Base-by-base conservation (phyloP, 371 early-diverging fungal genomes). In the Mucor sp. region DNA sequence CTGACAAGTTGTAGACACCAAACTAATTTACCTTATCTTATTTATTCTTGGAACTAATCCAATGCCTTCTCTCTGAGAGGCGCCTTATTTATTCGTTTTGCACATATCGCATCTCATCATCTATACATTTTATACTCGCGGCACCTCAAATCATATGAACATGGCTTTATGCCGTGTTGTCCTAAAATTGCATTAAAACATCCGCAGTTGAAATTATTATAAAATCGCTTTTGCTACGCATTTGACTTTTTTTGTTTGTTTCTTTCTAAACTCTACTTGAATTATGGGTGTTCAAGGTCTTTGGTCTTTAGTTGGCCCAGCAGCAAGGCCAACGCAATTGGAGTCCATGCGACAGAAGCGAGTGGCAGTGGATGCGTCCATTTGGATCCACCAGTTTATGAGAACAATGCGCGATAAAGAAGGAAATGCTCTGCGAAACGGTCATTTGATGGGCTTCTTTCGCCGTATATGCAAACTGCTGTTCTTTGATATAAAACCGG, bases 311-410 rank as follows among this genome's bases (percentile, higher is more conserved):
- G 71, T 99, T 15, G 89, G 91, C 64, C 93, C 93, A 9, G 87
- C 87, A n/a, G 93, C 90, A 23, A 81, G 93, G 53, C 92, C 94
- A 23, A 87, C 93, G 41, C 86, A 90, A 37, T 79, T 96, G 30
- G 97, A 97, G 48, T 81, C 90, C 8, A 72, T 95, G 30, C 72
- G 85, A 8, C 87, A 91, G 69, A 89, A 91, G 63, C 78, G 84
- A 50, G 78, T 98, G 56, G 97, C 97, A 3, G 87, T 98, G 15
- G 97, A 98, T 86, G 98, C 98, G 12, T 92, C 92, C 62, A 97
- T 99, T 53, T 99, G 99, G 99, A 87, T 97, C 33, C 92, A 97
- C 74, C 98, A 97, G 81, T 96, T 97, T 70, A 76, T 96, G 63
- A 93, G 94, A 63, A 95, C 96, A 4, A 93, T 97, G 92, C 89